Evolutionary conservation across 2,329 filamentous ascomycete genomes (phyloP), one percentile per base, ranked within the genome.

Genomic region (Fusarium dimerum): DNA sequence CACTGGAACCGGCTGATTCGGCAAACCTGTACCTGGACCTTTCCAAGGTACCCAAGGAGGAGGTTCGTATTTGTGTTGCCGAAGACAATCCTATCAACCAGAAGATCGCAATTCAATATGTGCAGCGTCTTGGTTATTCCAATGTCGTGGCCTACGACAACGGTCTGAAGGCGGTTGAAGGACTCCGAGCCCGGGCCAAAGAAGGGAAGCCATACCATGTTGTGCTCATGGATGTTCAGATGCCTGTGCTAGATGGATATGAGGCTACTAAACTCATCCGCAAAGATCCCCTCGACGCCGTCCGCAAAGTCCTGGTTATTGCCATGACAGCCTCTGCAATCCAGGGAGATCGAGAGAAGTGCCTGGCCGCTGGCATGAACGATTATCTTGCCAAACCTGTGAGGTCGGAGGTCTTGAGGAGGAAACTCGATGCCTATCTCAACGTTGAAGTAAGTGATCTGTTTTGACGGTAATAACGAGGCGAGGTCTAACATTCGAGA

Each of bases 311-410:
- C 2, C 78, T 97, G n/a, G 89, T 97, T 45, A 97, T 97, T 63
- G 93, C 93, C 49, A 97, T 97, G 93, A 97, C 93, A 1, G 93
- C 93, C 1, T 92, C 88, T 26, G 93, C 93, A 3, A 97, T 97
- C 55, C 89, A 94, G 68, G 93, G 93, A 16, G 93, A 97, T 68
- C 82, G 92, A 44, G 93, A 97, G 69, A 97, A 96, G 73, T 97
- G 93, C 63, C 76, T 97, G n/a, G 90, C 92, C 45, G 90, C 91
- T 1, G 93, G 93, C 42, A 97, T 97, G 93, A 96, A 97, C 71
- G 94, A 97, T 66, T 97, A 97, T 65, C 82, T 97, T 1, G 92
- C 93, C 15, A 97, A 97, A 69, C 93, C 93, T 1, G 93, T 97
- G n/a, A 83, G 92, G 55, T 90, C 89, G 5, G 89, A 92, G 43